A percentile compares a stretch with the other conserved stretches of the same genome.
Evolutionary conservation across 1,284 basidiomycete genomes (phyloP).

Genomic region (Malassezia restricta): DNA sequence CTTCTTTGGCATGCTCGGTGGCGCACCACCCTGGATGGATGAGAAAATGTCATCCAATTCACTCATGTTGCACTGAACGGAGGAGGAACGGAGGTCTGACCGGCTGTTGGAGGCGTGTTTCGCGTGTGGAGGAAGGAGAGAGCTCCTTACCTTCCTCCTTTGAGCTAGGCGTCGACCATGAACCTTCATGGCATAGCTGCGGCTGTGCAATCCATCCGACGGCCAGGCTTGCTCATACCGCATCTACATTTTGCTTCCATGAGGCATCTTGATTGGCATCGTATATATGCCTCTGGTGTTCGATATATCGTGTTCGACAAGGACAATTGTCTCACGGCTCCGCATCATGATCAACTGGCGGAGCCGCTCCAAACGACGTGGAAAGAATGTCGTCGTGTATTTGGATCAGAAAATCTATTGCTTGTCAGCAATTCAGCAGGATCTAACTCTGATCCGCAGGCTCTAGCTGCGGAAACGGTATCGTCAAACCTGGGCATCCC

Average conservation of each 20-base stretch:
- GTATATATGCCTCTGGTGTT: conserved; percentile 64
- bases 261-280: conserved; percentile 70
- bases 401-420: conserved; percentile 67
- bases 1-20: not conserved
- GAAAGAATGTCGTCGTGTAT: conserved; percentile 60
- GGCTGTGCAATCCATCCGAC: conserved; percentile 61
- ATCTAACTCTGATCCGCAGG: conserved; percentile 61
- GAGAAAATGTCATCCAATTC: conserved; percentile 15
- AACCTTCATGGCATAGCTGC: conserved; percentile 67
- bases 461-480: conserved; percentile 80
- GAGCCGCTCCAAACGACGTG: conserved; percentile 56
- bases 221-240: conserved; percentile 64
- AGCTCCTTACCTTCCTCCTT: not conserved
- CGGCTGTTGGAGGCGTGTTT: not conserved
- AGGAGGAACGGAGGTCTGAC: not conserved
- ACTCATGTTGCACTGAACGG: not conserved
- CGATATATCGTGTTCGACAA: conserved; percentile 86
- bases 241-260: conserved; percentile 66
- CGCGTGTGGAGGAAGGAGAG: not conserved
- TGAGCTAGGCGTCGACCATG: not conserved
- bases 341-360: conserved; percentile 32
- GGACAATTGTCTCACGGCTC: conserved; percentile 69
- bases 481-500: conserved; percentile 64
- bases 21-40: not conserved
- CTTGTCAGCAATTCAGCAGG: conserved; percentile 92